Conservation (phyloP, 495 filamentous ascomycete species). For the Trichoderma virens region DNA sequence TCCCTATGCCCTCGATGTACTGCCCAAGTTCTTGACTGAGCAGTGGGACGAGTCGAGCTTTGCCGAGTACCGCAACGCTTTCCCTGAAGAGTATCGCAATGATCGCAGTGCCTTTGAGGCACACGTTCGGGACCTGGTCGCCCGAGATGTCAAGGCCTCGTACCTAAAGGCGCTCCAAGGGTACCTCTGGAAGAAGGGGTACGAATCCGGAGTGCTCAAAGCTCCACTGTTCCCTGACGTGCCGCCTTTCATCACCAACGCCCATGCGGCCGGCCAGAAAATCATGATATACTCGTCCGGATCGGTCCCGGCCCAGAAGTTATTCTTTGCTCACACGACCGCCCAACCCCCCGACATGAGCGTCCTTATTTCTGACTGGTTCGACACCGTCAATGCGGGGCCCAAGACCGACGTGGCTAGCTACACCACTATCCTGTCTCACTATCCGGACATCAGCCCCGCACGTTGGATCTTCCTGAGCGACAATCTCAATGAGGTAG, state of each 20-base stretch:
- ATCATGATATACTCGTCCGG: conserved; percentile 68
- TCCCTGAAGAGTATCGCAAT: conserved; percentile 49
- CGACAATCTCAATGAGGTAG: conserved; percentile 63
- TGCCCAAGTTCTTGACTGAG: conserved; percentile 46
- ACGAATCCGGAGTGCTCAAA: conserved; percentile 48
- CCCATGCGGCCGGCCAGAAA: conserved; percentile 36
- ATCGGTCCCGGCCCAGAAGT: conserved; percentile 62
- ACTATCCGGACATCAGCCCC: conserved; percentile 29
- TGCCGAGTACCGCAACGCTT: conserved; percentile 50
- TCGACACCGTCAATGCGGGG: conserved; percentile 69
- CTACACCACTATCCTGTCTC: conserved; percentile 50
- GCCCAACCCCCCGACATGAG: conserved; percentile 47
- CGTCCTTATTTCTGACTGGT: conserved; percentile 48
- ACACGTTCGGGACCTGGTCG: conserved; percentile 57
- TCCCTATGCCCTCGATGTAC: conserved; percentile 56
- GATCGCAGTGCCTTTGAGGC: conserved; percentile 42
- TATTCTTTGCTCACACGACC: conserved; percentile 61
- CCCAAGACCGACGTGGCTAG: conserved; percentile 52
- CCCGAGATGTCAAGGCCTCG: conserved; percentile 56
- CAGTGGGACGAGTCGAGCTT: conserved; percentile 55
- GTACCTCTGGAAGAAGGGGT: conserved; percentile 61
- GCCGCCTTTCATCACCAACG: conserved; percentile 42
- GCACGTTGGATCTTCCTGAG: conserved; percentile 58
- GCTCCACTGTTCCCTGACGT: conserved; percentile 66
- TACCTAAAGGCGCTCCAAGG: conserved; percentile 69